phyloP scores from a whole-genome alignment of 106 monocot genomes.

The Vanilla planifolia region DNA sequence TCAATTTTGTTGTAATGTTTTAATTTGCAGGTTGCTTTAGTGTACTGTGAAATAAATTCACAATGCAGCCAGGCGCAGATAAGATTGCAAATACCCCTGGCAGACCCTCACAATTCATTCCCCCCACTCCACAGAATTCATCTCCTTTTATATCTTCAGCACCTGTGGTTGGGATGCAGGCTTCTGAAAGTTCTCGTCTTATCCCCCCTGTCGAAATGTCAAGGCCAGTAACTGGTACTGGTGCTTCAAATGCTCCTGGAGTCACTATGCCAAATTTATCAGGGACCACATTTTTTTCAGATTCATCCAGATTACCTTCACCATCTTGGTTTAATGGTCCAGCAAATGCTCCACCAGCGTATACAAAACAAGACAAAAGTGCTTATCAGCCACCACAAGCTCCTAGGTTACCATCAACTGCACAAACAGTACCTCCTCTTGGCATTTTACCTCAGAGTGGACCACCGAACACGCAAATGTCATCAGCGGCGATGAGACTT shows the following conservation, averaged over 20 bases:
- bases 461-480: slow-evolving; percentile 22
- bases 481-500: slow-evolving; percentile 27
- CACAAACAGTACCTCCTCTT: slow-evolving; percentile 23
- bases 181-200: slow-evolving; percentile 24
- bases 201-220: slow-evolving; percentile 22
- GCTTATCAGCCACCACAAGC: slow-evolving; percentile 24
- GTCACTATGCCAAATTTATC: slow-evolving; percentile 9
- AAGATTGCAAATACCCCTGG: slow-evolving; percentile 26
- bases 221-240: slow-evolving; percentile 12
- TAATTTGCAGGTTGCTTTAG: not conserved
- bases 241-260: slow-evolving; percentile 12
- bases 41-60: not conserved
- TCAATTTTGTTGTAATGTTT: not conserved
- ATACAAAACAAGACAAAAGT: slow-evolving; percentile 13
- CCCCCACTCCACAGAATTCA: slow-evolving; percentile 24
- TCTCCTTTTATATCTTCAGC: slow-evolving; percentile 28
- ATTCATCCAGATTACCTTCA: slow-evolving; percentile 10
- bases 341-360: slow-evolving; percentile 24
- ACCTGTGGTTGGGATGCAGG: slow-evolving; percentile 17
- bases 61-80: slow-evolving; percentile 44
- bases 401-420: slow-evolving; percentile 21
- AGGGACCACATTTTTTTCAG: slow-evolving; percentile 18
- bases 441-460: slow-evolving; percentile 15
- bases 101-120: slow-evolving; percentile 37
- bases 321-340: slow-evolving; percentile 48